phyloP scores from a whole-genome alignment of 371 early-diverging fungal genomes.

The Apophysomyces variabilis region DNA sequence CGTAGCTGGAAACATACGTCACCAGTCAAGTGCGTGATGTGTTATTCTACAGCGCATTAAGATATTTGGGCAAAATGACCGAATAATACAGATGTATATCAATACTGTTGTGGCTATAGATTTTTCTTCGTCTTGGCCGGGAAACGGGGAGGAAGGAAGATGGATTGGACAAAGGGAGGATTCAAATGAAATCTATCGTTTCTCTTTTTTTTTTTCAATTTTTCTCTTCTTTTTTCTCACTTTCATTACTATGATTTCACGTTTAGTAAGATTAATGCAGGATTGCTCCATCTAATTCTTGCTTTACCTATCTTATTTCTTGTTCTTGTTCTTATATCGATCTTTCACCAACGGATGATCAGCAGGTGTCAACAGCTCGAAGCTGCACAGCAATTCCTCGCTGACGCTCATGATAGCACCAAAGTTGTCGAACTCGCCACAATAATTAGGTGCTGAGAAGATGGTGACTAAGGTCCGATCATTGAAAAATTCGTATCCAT shows the following conservation, averaged over 20 bases:
- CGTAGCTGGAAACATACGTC: too few relatives aligned
- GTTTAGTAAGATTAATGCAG: too few relatives aligned
- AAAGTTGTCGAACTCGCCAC: constrained; percentile 94
- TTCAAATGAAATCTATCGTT: not conserved
- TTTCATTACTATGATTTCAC: not conserved
- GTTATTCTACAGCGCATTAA: not conserved
- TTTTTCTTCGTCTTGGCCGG: not conserved
- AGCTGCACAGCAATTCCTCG: constrained; percentile 86
- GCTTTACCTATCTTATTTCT: constrained; percentile 5
- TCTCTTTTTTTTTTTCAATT: not conserved
- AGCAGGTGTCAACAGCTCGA: constrained; percentile 46
- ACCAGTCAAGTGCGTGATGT: too few relatives aligned
- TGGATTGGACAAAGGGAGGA: not conserved
- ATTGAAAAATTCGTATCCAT: constrained; percentile 96
- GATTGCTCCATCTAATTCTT: too few relatives aligned
- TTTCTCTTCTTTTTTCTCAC: not conserved
- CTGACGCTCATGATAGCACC: constrained; percentile 93
- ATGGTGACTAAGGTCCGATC: constrained; percentile 90
- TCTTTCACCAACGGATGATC: constrained; percentile 17
- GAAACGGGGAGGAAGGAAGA: not conserved
- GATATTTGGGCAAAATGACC: not conserved
- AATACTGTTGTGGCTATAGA: constrained; percentile 1
- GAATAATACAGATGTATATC: not conserved
- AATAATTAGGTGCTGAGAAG: constrained; percentile 96
- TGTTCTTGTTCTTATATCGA: constrained; percentile 18